Base-by-base conservation (phyloP, 805 yeast species). In the Myxozyma mucilagina region DNA sequence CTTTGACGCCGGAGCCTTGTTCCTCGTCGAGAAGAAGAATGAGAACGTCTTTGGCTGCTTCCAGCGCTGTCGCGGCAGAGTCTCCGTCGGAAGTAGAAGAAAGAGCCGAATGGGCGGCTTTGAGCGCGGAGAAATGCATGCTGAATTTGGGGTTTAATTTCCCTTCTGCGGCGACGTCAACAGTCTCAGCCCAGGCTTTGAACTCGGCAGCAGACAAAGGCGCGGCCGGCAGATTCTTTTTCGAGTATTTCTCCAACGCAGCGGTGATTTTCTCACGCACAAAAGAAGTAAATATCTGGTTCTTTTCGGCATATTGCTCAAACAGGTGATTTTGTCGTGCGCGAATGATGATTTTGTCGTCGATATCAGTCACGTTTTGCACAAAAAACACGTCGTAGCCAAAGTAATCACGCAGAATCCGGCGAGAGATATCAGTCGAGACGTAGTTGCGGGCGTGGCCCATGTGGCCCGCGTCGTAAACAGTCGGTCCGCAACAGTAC, bases 401-500 rank as follows among this genome's bases (percentile, higher is more conserved):
- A 75, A 94, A 94, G 75, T 90, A 93, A 74, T 93, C 90, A 74
- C 87, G 90, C 66, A 94, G 73, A 53, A 94, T 83, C 68, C 99
- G 82, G 73, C 99, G 85, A 73, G 91, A 89, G 72, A 94, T 90
- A 74, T 94, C 99, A 56, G 89, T 89, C 9, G 97, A 84, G 53
- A 94, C 98, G 71, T 94, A 94, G 76, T 94, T 94, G 75, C 67
- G 82, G 13, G 99, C 99, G 74, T 94, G 99, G 24, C 99, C 99
- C 97, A 94, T 91, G 72, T 94, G 99, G 55, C 92, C 84, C 38
- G 94, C 85, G 75, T 94, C 97, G 72, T 94, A 94, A 14, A 94
- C 99, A 0, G 99, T 94, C 11, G 99, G 99, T 5, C 99, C 99
- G 81, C 99, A 94, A 60, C 91, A 89, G 78, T 94, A 94, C 99